phyloP scores from a whole-genome alignment of 2,329 filamentous ascomycete species.

The Sclerotinia minor region DNA sequence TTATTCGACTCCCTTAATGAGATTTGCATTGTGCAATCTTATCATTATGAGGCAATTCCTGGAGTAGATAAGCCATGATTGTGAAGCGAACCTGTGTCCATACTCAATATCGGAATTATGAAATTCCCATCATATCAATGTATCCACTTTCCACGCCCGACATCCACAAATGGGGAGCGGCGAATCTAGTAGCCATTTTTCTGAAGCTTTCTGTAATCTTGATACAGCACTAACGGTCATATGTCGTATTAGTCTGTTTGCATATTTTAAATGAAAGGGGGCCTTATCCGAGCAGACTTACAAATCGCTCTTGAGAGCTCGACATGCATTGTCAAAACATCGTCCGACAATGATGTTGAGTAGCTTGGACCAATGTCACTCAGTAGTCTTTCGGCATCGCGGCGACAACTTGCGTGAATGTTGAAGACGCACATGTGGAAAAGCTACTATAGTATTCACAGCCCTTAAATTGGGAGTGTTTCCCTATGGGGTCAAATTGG shows the following conservation, averaged over 20 bases:
- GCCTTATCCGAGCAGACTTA: slow-evolving; percentile 1
- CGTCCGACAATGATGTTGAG: background rate
- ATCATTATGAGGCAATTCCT: background rate
- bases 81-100: background rate
- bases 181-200: background rate
- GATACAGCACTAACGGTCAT: background rate
- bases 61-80: background rate
- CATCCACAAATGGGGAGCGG: background rate
- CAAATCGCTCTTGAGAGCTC: background rate
- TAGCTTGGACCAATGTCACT: background rate
- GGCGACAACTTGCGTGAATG: background rate
- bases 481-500: background rate
- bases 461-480: background rate
- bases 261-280: slow-evolving; percentile 4
- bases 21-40: background rate
- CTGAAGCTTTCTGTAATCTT: background rate
- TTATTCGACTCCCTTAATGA: background rate
- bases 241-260: background rate
- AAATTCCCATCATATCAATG: background rate
- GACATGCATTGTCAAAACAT: slow-evolving; percentile 1
- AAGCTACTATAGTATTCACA: background rate
- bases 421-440: background rate
- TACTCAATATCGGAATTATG: background rate
- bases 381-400: background rate
- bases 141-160: background rate